These are phyloP conservation scores for Musa troglodytarum DNA, from an alignment of 176 grass and related monocot genomes.

Conservation along the genomic window DNA sequence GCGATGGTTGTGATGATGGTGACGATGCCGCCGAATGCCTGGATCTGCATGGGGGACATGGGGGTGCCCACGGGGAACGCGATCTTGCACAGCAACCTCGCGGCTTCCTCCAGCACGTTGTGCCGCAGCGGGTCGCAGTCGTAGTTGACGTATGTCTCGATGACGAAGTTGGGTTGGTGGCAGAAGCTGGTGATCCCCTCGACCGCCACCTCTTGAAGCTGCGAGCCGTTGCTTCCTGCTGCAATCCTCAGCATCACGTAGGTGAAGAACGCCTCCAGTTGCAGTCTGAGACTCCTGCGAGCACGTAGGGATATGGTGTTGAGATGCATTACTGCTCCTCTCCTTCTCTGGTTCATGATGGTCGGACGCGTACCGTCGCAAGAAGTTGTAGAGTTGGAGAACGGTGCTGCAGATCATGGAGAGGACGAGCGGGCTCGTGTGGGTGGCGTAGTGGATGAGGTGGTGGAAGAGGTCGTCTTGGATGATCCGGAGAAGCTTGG, in stretches of 20 bases:
- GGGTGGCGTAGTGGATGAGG: slow-evolving; percentile 49
- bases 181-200: slow-evolving; percentile 81
- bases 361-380: slow-evolving; percentile 35
- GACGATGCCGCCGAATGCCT: slow-evolving; percentile 82
- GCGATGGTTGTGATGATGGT: slow-evolving; percentile 81
- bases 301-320: not conserved
- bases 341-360: not conserved
- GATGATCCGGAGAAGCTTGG: slow-evolving; percentile 60
- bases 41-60: slow-evolving; percentile 52
- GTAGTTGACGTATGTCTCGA: slow-evolving; percentile 95
- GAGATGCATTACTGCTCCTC: not conserved
- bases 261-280: slow-evolving; percentile 85
- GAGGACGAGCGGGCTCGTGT: slow-evolving; percentile 61
- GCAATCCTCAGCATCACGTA: slow-evolving; percentile 57
- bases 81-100: slow-evolving; percentile 69
- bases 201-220: slow-evolving; percentile 82
- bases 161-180: slow-evolving; percentile 70
- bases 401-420: slow-evolving; percentile 97
- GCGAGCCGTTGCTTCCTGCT: slow-evolving; percentile 26
- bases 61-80: slow-evolving; percentile 51
- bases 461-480: slow-evolving; percentile 87
- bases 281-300: slow-evolving; percentile 65
- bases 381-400: slow-evolving; percentile 80
- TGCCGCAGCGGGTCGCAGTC: slow-evolving; percentile 78
- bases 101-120: slow-evolving; percentile 71